Evolutionary conservation across 768 basidiomycete species (phyloP).

Genomic region (Kondoa subrosea): DNA sequence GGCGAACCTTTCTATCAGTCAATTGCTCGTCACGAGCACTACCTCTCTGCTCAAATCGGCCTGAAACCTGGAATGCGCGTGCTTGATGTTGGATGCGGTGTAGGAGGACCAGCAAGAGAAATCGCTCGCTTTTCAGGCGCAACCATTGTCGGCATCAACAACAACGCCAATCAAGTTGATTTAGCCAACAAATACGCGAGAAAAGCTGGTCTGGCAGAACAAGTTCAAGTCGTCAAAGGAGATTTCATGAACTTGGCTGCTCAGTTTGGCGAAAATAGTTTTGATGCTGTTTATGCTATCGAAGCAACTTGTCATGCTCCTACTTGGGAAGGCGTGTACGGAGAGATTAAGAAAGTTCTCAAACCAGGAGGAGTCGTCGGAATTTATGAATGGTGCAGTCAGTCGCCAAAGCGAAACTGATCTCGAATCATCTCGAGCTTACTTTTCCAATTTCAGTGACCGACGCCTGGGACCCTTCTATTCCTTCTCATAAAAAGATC

Average conservation of each 20-base stretch:
- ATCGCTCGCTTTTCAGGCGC: constrained; percentile 82
- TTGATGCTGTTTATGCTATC: constrained; percentile 95
- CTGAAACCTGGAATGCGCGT: constrained; percentile 83
- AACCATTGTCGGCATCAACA: constrained; percentile 64
- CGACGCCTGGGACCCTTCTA: constrained; percentile 67
- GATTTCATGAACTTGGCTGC: constrained; percentile 92
- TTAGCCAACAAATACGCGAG: constrained; percentile 71
- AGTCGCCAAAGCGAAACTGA: neutral
- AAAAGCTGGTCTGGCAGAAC: constrained; percentile 53
- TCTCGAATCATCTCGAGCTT: constrained; percentile 42
- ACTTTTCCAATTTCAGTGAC: constrained; percentile 99
- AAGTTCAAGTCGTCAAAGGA: constrained; percentile 69
- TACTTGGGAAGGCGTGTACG: constrained; percentile 85
- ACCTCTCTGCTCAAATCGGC: constrained; percentile 70
- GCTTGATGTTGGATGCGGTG: constrained; percentile 90
- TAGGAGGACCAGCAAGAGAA: constrained; percentile 90
- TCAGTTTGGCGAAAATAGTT: constrained; percentile 77
- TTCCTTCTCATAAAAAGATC: constrained; percentile 73
- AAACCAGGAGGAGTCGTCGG: constrained; percentile 88
- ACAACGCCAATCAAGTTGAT: constrained; percentile 85
- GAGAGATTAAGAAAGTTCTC: constrained; percentile 76
- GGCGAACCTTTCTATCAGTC: constrained; percentile 41
- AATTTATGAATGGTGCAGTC: constrained; percentile 3
- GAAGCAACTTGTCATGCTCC: constrained; percentile 97
- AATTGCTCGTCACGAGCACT: constrained; percentile 85